These are phyloP conservation scores for Aspergillus hiratsukae DNA, from an alignment of 2,329 filamentous ascomycete genomes.

Conservation along the genomic window DNA sequence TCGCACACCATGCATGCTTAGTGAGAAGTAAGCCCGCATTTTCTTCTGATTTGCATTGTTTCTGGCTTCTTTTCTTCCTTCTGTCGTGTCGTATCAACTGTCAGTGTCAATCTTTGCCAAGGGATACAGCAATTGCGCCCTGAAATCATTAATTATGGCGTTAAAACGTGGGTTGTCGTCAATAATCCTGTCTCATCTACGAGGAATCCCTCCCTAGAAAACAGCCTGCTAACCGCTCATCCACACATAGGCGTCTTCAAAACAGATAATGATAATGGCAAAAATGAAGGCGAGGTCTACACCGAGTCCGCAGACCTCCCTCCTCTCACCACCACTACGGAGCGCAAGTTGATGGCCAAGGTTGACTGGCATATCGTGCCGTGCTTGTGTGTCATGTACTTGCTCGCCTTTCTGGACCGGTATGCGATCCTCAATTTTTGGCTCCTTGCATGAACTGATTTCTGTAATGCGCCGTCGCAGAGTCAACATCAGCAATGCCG, in stretches of 20 bases:
- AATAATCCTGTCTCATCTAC: not conserved
- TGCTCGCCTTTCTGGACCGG: conserved; percentile 62
- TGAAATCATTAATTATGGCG: not conserved
- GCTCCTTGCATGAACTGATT: not conserved
- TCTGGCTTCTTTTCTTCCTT: not conserved
- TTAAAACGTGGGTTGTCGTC: not conserved
- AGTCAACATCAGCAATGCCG: conserved; percentile 77
- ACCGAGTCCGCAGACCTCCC: conserved; percentile 22
- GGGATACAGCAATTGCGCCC: not conserved
- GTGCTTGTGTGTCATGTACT: conserved; percentile 67
- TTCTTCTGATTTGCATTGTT: conserved; percentile 1
- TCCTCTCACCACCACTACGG: conserved; percentile 39
- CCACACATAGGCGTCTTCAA: conserved; percentile 3
- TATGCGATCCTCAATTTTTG: conserved; percentile 15
- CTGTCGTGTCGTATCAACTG: not conserved
- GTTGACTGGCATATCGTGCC: conserved; percentile 70
- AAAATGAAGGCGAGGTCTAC: conserved; percentile 17
- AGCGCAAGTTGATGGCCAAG: conserved; percentile 62
- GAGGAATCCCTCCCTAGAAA: not conserved
- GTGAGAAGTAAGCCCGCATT: not conserved
- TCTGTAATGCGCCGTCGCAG: conserved; percentile 28
- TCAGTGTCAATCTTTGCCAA: not conserved
- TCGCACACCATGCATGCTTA: not conserved
- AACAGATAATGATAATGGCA: conserved; percentile 13
- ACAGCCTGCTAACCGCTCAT: not conserved